These are phyloP conservation scores for Colletotrichum theobromicola DNA, from an alignment of 2,329 filamentous ascomycete genomes.

Conservation along the genomic window DNA sequence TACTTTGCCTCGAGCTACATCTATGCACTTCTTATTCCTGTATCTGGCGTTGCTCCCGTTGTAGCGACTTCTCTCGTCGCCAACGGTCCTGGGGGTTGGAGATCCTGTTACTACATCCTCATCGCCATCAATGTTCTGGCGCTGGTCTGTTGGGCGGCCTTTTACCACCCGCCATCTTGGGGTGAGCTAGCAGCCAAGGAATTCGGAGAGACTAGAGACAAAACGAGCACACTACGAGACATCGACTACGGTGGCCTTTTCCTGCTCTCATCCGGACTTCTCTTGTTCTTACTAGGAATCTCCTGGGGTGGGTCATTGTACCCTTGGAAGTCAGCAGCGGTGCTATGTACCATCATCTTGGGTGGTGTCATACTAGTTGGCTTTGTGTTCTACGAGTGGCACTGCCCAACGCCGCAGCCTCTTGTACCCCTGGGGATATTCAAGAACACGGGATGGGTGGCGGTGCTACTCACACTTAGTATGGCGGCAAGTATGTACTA, in stretches of 20 bases:
- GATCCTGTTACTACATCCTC: constrained; percentile 23
- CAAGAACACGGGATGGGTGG: constrained; percentile 32
- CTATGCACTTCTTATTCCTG: not conserved
- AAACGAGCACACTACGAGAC: not conserved
- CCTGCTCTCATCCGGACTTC: constrained; percentile 48
- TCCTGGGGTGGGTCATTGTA: constrained; percentile 47
- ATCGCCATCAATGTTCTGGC: constrained; percentile 21
- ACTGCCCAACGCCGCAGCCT: constrained; percentile 36
- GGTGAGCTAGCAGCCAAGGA: not conserved
- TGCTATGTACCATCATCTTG: constrained; percentile 40
- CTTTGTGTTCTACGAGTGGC: constrained; percentile 40
- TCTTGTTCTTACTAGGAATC: constrained; percentile 49
- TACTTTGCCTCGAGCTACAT: constrained; percentile 4
- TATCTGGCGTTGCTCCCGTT: not conserved
- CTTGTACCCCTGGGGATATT: constrained; percentile 40
- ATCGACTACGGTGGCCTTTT: constrained; percentile 36
- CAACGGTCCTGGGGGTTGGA: constrained; percentile 16
- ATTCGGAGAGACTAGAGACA: not conserved
- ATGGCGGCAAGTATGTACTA: constrained; percentile 39
- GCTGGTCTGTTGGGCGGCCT: not conserved
- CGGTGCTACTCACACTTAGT: constrained; percentile 29
- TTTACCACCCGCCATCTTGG: not conserved
- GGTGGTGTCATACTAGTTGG: constrained; percentile 35
- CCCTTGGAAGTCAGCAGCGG: constrained; percentile 43
- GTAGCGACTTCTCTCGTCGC: not conserved